A percentile compares a stretch with the other conserved stretches of the same genome.
These are phyloP conservation scores for Cyberlindnera veronae DNA, from an alignment of 805 yeast genomes.

Conservation along the genomic window DNA sequence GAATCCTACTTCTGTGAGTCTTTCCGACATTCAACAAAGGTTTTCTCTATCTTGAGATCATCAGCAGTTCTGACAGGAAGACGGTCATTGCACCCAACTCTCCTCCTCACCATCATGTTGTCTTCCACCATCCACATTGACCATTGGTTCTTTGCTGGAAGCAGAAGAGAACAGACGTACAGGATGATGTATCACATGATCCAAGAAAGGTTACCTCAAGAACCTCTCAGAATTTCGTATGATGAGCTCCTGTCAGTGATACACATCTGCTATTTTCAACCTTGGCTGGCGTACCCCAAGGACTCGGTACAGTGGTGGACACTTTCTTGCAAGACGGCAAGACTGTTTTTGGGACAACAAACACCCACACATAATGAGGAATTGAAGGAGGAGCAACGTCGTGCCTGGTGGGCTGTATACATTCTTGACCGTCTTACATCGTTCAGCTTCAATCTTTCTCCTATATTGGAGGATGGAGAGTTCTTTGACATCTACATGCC, in stretches of 20 bases:
- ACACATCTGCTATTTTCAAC: conserved; percentile 25
- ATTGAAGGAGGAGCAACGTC: conserved; percentile 34
- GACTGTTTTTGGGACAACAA: conserved; percentile 6
- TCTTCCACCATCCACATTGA: conserved; percentile 23
- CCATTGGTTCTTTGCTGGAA: conserved; percentile 23
- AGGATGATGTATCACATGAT: conserved; percentile 18
- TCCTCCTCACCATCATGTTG: conserved; percentile 19
- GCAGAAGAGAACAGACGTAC: conserved; percentile 19
- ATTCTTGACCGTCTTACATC: conserved; percentile 37
- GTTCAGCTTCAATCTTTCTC: conserved; percentile 33
- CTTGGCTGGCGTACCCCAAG: conserved; percentile 25
- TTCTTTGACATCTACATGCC: conserved; percentile 31
- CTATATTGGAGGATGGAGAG: conserved; percentile 32
- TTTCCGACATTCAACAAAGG: conserved; percentile 20
- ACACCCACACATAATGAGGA: conserved; percentile 23
- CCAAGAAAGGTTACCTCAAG: conserved; percentile 15
- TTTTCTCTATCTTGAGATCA: conserved; percentile 23
- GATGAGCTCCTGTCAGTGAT: conserved; percentile 23
- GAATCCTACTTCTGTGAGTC: conserved; percentile 20
- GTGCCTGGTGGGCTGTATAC: conserved; percentile 41
- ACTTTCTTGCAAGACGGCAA: conserved; percentile 17
- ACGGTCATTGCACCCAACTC: conserved; percentile 18
- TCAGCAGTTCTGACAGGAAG: conserved; percentile 16
- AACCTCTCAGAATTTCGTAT: conserved; percentile 9
- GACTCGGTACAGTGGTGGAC: conserved; percentile 27